Base-by-base conservation (phyloP, 1,284 basidiomycete species). In the Apiotrichum porosum region DNA sequence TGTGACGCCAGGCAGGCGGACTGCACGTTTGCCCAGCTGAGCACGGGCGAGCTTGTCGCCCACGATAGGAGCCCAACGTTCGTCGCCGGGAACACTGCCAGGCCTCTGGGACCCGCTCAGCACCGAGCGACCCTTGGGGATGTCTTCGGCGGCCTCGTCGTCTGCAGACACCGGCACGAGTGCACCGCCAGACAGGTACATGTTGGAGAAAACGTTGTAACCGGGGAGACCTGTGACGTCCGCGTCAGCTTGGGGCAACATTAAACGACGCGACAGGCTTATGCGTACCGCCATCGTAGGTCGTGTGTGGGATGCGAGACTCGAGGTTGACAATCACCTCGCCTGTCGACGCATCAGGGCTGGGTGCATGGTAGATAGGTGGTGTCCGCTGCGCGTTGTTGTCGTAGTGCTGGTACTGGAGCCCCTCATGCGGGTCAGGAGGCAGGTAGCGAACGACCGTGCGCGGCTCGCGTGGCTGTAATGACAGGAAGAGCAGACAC, bases 281-380 rank as follows among this genome's bases (percentile, higher is more conserved):
- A n/a, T n/a, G n/a, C n/a, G n/a, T 48, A 65, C 65, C 63, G 17
- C 65, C 65, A 31, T 62, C 62, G 43, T 60, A 61, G n/a, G 23
- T 46, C 5, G 63, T 62, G 35, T 50, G 42, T 9, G 53, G 48
- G 28, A 65, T 37, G 3, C 55, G 43, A 18, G 41, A 45, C 18
- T 52, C 54, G 19, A 63, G 39, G 49, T 62, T 54, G 19, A 65
- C 44, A 55, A 51, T 56, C 18, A 15, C 19, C 32, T 43, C 28
- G 37, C 38, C n/a, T 17, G 35, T 12, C 26, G 26, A 12, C 26
- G 26, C 26, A 6, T 28, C 8, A 6, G 12, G 26, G 8, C 26
- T 28, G 6, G 26, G 6, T 28, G 26, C 26, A n/a, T n/a, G 8
- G 26, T 35, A 18, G 4, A n/a, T 18, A 19, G n/a, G 34, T 17